Evolutionary conservation across 805 yeast genomes (phyloP), one percentile per base, ranked within the genome.

Genomic region (Isabelozyma gotoi): DNA sequence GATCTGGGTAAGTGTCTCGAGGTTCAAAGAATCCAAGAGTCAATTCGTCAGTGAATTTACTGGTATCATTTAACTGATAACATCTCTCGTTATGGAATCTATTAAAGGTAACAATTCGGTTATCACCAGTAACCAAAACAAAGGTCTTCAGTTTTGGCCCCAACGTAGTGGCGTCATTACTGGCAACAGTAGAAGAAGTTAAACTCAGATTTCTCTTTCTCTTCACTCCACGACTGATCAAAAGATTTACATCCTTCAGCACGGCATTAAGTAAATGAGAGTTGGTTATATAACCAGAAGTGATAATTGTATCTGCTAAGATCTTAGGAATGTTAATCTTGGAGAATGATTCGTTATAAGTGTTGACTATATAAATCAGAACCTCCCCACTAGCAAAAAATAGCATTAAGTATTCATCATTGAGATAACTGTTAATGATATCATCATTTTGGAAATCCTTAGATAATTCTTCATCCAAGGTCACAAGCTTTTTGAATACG

Each of bases 101-200:
- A 43, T 75, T 75, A 59, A 85, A 85, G 11, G 80, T 77, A 39
- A 87, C 77, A 15, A 86, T 67, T 59, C 89, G 76, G 53, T 85
- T 87, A 57, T 84, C 91, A 45, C 89, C 91, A 2, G 91, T 85
- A 5, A 84, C 87, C 38, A 84, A 76, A 36, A 86, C 73, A 51
- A 84, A 85, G 0, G 69, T 72, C 43, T 68, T 73, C 53, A 55
- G 70, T 62, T 53, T 69, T 2, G 62, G 52, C 1, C 56, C 59
- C 10, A 43, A 38, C 24, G 24, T 8, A 15, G 42, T 34, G 14
- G 41, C 16, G 2, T 45, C 11, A 14, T 43, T 17, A 39, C 11
- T 6, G 36, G 36, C 41, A n/a, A 43, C 36, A 8, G 46, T 15
- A 2, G 33, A 15, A 3, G 59, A 11, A 2, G 42, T 14, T 5